Evolutionary conservation across 441 rosid species (phyloP).

Genomic region (Biscutella laevigata): DNA sequence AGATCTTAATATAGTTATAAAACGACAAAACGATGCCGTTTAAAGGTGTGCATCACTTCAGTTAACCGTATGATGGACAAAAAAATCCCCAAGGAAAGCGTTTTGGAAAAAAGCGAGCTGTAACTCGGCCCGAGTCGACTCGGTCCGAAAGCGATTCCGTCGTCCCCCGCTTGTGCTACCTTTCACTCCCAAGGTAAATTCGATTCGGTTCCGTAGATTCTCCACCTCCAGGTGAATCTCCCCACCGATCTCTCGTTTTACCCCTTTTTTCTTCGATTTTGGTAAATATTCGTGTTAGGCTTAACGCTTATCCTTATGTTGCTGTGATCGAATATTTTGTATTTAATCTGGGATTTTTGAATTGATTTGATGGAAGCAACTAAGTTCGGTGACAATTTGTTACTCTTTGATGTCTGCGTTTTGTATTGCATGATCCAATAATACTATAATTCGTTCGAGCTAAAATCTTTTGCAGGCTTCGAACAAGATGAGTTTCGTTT

Average conservation of each 20-base stretch:
- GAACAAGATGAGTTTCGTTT: constrained; percentile 62
- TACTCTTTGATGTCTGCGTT: neutral
- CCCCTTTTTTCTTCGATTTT: neutral
- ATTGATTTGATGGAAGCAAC: neutral
- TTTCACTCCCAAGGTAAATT: neutral
- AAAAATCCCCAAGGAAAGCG: constrained; percentile 18
- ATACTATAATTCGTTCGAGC: neutral
- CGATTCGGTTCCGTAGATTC: constrained; percentile 14
- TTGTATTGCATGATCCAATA: constrained; percentile 1
- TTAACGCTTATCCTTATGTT: neutral
- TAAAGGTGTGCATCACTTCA: neutral
- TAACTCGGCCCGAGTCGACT: constrained; percentile 37
- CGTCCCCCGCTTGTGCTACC: constrained; percentile 10
- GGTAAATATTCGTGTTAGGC: neutral
- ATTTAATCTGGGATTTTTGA: neutral
- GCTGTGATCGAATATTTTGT: constrained; percentile 7
- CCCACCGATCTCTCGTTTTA: constrained; percentile 10
- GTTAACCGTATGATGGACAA: neutral
- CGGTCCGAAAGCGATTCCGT: constrained; percentile 24
- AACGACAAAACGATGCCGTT: constrained; percentile 18
- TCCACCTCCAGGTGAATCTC: constrained; percentile 16
- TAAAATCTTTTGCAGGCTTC: constrained; percentile 10
- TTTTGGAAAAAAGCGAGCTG: constrained; percentile 1
- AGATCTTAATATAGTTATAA: too few relatives aligned
- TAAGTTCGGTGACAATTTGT: neutral